These are phyloP conservation scores for Cryptococcus sp. DNA, from an alignment of 1,284 basidiomycete species.

Conservation along the genomic window DNA sequence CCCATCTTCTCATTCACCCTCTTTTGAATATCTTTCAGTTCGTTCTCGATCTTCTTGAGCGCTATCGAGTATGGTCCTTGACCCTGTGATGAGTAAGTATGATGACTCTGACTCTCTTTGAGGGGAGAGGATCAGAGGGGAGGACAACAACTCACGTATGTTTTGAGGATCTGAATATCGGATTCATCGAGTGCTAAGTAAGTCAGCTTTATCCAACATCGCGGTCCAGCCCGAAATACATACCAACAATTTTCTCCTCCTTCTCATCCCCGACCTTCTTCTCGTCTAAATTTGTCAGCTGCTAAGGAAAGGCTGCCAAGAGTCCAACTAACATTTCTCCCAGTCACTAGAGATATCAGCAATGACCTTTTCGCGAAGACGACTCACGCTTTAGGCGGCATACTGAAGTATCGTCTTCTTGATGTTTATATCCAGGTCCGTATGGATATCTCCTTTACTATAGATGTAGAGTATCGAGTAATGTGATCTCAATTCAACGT, in stretches of 20 bases:
- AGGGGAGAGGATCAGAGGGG: not conserved
- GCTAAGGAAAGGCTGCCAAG: not conserved
- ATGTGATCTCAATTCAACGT: no score
- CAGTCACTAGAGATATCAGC: constrained; percentile 62
- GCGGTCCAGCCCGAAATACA: constrained; percentile 31
- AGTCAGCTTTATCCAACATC: not conserved
- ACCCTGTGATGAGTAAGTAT: constrained; percentile 56
- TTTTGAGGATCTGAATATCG: constrained; percentile 98
- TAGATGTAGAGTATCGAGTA: no score
- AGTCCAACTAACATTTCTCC: constrained; percentile 76
- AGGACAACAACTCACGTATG: constrained; percentile 63
- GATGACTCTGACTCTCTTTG: not conserved
- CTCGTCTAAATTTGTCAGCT: constrained; percentile 53
- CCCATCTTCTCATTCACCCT: constrained; percentile 96
- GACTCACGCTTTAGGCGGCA: constrained; percentile 75
- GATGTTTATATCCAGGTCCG: no score
- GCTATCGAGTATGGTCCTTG: constrained; percentile 93
- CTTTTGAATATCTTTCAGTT: constrained; percentile 95
- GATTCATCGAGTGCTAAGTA: constrained; percentile 84
- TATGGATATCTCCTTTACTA: no score
- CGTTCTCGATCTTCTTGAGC: constrained; percentile 83
- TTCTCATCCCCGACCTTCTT: constrained; percentile 76
- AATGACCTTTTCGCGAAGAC: no score
- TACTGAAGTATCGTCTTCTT: constrained; percentile 33
- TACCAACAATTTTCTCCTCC: constrained; percentile 87